phyloP scores from a whole-genome alignment of 164 flowering plant species.

The Litsea cubeba region DNA sequence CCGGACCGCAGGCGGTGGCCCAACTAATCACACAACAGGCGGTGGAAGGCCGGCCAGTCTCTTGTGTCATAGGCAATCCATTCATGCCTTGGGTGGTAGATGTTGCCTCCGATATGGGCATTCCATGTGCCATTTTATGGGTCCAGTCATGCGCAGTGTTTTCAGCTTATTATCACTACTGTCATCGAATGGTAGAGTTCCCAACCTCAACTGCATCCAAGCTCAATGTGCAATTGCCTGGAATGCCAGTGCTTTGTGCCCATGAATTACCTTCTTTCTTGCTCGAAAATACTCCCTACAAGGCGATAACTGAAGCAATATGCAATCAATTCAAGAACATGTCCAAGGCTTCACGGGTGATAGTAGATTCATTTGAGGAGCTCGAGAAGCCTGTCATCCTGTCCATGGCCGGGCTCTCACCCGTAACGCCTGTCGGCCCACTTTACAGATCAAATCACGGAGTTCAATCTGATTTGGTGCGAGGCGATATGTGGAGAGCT shows the following conservation, averaged over 20 bases:
- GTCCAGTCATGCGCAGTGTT: constrained; percentile 61
- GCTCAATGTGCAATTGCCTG: constrained; percentile 39
- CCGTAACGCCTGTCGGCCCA: constrained; percentile 53
- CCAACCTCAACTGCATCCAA: background rate
- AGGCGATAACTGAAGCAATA: constrained; percentile 26
- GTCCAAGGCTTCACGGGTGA: constrained; percentile 40
- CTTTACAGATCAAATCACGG: constrained; percentile 25
- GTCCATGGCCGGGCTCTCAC: constrained; percentile 31
- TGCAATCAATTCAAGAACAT: constrained; percentile 51
- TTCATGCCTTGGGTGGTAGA: constrained; percentile 72
- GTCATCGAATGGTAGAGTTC: constrained; percentile 9
- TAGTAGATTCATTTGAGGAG: constrained; percentile 62
- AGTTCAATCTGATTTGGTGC: background rate
- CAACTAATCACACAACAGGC: constrained; percentile 14
- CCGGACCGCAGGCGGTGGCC: constrained; percentile 21
- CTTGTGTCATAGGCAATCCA: constrained; percentile 44
- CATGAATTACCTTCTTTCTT: constrained; percentile 67
- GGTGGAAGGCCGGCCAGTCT: background rate
- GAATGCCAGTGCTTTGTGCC: constrained; percentile 40
- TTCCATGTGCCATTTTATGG: constrained; percentile 59
- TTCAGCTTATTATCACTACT: constrained; percentile 42
- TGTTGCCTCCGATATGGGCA: constrained; percentile 35
- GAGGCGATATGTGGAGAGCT: constrained; percentile 36
- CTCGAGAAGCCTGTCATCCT: constrained; percentile 47
- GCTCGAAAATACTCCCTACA: constrained; percentile 39